Evolutionary conservation across 1,284 basidiomycete species (phyloP).

Genomic region (Rhodotorula sp.): DNA sequence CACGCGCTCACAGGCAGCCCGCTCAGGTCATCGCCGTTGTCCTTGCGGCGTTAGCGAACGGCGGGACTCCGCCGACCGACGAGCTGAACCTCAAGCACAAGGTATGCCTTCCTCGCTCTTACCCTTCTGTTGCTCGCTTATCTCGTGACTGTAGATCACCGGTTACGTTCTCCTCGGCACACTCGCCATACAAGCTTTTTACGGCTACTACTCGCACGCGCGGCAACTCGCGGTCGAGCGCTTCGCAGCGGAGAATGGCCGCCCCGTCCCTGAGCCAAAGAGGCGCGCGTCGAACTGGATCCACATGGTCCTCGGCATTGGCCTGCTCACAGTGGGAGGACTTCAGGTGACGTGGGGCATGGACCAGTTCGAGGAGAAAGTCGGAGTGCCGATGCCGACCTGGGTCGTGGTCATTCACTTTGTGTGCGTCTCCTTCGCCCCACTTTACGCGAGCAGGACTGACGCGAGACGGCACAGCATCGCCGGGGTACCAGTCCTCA

Average conservation of each 20-base stretch:
- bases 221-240: not conserved
- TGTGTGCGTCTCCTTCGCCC: constrained; percentile 2
- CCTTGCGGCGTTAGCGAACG: not conserved
- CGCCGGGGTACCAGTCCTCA: constrained; percentile 8
- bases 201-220: constrained; percentile 6
- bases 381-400: not conserved
- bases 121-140: not conserved
- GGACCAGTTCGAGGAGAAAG: constrained; percentile 1
- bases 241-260: not conserved
- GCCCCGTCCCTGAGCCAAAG: not conserved
- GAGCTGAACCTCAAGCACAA: constrained; percentile 15
- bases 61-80: too few species aligned
- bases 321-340: constrained; percentile 6
- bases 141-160: constrained; percentile 1
- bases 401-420: constrained; percentile 24
- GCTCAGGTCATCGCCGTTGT: not conserved
- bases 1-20: not conserved
- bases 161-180: constrained; percentile 22
- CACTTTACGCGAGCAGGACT: too few species aligned
- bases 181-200: not conserved
- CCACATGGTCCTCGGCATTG: constrained; percentile 22
- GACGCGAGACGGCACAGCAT: constrained; percentile 1
- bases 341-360: constrained; percentile 26
- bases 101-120: not conserved
- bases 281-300: constrained; percentile 13